Evolutionary conservation across 1,139 yeast genomes (phyloP).

Genomic region (Blastobotrys capitulatus): DNA sequence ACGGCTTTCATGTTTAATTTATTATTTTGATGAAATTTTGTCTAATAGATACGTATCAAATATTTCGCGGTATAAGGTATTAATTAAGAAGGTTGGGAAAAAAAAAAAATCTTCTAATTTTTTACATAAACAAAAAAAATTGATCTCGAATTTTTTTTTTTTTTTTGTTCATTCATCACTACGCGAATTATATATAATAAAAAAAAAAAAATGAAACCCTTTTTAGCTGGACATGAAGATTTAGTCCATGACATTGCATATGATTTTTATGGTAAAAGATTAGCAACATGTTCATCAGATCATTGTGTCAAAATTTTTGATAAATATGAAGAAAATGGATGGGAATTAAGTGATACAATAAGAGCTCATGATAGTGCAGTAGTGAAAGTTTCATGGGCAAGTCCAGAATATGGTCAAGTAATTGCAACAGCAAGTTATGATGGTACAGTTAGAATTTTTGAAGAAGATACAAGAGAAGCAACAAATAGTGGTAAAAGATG

Average conservation of each 20-base stretch:
- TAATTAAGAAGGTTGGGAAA: background rate
- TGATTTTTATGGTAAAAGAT: conserved; percentile 74
- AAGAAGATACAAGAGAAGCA: conserved; percentile 76
- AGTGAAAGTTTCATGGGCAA: conserved; percentile 83
- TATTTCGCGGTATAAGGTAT: background rate
- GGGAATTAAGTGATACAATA: conserved; percentile 86
- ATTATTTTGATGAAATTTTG: background rate
- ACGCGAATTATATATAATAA: background rate
- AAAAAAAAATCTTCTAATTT: background rate
- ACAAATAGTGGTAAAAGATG: conserved; percentile 76
- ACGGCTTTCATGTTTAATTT: background rate
- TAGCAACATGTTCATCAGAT: conserved; percentile 91
- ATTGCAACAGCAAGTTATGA: conserved; percentile 88
- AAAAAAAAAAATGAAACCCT: conserved; percentile 47
- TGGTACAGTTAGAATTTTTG: conserved; percentile 84
- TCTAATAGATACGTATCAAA: background rate
- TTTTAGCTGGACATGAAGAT: conserved; percentile 87
- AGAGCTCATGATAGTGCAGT: conserved; percentile 91
- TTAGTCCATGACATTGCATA: conserved; percentile 82
- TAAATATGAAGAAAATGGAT: conserved; percentile 44
- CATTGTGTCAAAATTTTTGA: conserved; percentile 87
- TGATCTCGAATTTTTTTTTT: too few species aligned
- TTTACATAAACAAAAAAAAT: background rate
- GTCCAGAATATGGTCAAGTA: conserved; percentile 86
- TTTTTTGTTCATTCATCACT: background rate